Evolutionary conservation across 352 stramenopile species (phyloP), one percentile per base, ranked within the genome.

Genomic region (Pythium biforme): DNA sequence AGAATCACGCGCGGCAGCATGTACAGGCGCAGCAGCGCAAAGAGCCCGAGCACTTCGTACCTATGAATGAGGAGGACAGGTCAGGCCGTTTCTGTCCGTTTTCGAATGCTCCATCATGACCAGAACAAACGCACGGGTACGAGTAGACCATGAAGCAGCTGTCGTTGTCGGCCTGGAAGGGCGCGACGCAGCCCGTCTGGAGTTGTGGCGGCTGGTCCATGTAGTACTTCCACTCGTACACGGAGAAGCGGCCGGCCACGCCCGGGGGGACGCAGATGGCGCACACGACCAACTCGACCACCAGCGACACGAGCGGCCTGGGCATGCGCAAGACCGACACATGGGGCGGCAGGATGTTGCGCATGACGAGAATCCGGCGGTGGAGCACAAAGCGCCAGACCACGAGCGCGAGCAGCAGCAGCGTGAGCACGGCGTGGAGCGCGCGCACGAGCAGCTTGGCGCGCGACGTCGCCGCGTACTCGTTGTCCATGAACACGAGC

Each of bases 171-270:
- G 69, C 62, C 8, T 69, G 62, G 53, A 81, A 82, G 8, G 72
- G 71, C 4, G 59, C 59, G 1, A 68, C 57, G 46, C 81, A 93
- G 14, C 57, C 53, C 1, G 26, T 33, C 52, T 62, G 49, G 31
- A 49, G 26, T n/a, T n/a, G n/a, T 23, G 43, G 20, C n/a, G 37
- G 46, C 15, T 68, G 53, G 22, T 78, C 75, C 7, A 72, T 59
- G 62, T 87, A 84, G 37, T 74, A 87, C 59, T 86, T 89, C 83
- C 81, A 93, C 43, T 93, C 80, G 53, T 68, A 79, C 12, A 93
- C 75, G 7, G 62, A 57, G 22, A 93, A 88, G 25, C 53, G 76
- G 1, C 76, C 75, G 3, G 60, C 57, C 3, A 82, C 69, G 22
- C 80, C 78, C 11, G 81, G 83, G 4, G 83, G 83, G 0, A 93